Conservation (phyloP, 331 rosid genomes). For the Acacia pycnantha region DNA sequence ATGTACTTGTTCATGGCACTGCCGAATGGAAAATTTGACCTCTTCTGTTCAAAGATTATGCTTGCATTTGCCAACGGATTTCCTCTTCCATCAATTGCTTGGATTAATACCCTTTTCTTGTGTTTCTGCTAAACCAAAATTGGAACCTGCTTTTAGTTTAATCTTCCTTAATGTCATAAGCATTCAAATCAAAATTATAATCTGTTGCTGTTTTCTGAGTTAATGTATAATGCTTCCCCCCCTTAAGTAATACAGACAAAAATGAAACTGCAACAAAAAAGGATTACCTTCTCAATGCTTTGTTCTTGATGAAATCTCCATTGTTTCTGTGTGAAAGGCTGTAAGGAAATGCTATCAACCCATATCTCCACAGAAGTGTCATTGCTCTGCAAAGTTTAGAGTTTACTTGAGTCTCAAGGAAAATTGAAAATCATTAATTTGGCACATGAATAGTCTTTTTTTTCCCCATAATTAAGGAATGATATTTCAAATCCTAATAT, state of each 20-base stretch:
- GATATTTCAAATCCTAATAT: not conserved
- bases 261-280: not conserved
- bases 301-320: not conserved
- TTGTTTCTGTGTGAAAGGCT: not conserved
- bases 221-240: not conserved
- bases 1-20: slow-evolving; percentile 47
- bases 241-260: not conserved
- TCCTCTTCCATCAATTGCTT: slow-evolving; percentile 50
- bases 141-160: not conserved
- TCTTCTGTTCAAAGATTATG: slow-evolving; percentile 33
- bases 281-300: not conserved
- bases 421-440: not conserved
- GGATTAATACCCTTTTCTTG: slow-evolving; percentile 43
- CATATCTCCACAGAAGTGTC: slow-evolving; percentile 9
- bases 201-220: not conserved
- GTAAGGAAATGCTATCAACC: slow-evolving; percentile 1
- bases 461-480: too few species aligned
- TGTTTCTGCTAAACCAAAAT: slow-evolving; percentile 39
- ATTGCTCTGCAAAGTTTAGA: not conserved
- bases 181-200: not conserved
- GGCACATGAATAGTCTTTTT: not conserved
- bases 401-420: not conserved
- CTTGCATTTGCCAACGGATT: slow-evolving; percentile 50
- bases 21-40: slow-evolving; percentile 57
- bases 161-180: not conserved